Percentiles rank a stretch among this genome's conserved stretches.
Conservation (phyloP, 768 basidiomycete species). For the Kockovaella imperatae region DNA sequence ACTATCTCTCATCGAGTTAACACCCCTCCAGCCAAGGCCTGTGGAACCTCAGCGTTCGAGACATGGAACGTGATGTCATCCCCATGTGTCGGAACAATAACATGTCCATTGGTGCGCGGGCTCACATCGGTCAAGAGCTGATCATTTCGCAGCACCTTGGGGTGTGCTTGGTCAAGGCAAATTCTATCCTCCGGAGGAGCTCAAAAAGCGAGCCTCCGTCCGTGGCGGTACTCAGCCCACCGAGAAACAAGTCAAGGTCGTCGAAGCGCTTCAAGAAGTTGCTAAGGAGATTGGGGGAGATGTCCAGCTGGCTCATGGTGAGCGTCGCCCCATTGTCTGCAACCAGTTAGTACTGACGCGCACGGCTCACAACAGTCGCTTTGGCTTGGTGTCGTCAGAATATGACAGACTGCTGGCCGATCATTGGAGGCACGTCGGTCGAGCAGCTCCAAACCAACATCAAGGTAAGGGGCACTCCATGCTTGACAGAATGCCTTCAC, state of each 20-base stretch:
- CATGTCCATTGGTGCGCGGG: slow-evolving; percentile 14
- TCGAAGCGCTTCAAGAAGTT: slow-evolving; percentile 27
- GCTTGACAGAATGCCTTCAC: background rate
- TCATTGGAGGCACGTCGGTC: slow-evolving; percentile 32
- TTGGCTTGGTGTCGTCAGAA: slow-evolving; percentile 32
- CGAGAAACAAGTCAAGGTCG: slow-evolving; percentile 12
- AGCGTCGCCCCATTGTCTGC: background rate
- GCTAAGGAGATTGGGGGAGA: slow-evolving; percentile 30
- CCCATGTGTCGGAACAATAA: slow-evolving; percentile 41
- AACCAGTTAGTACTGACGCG: background rate
- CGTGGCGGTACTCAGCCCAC: slow-evolving; percentile 11
- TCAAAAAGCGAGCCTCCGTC: slow-evolving; percentile 17
- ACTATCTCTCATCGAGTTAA: background rate
- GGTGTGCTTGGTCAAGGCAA: slow-evolving; percentile 48
- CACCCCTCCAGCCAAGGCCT: slow-evolving; percentile 21
- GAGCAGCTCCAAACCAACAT: slow-evolving; percentile 25
- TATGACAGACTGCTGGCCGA: slow-evolving; percentile 31
- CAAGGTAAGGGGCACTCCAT: slow-evolving; percentile 5
- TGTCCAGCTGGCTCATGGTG: slow-evolving; percentile 15
- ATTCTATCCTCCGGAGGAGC: slow-evolving; percentile 29
- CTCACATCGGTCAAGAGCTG: background rate
- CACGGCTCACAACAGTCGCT: slow-evolving; percentile 14
- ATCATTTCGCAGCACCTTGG: slow-evolving; percentile 45
- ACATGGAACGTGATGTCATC: slow-evolving; percentile 55
- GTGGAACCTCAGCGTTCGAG: slow-evolving; percentile 40